phyloP scores from a whole-genome alignment of 495 filamentous ascomycete species.

The Hyaloscypha hepaticicola region DNA sequence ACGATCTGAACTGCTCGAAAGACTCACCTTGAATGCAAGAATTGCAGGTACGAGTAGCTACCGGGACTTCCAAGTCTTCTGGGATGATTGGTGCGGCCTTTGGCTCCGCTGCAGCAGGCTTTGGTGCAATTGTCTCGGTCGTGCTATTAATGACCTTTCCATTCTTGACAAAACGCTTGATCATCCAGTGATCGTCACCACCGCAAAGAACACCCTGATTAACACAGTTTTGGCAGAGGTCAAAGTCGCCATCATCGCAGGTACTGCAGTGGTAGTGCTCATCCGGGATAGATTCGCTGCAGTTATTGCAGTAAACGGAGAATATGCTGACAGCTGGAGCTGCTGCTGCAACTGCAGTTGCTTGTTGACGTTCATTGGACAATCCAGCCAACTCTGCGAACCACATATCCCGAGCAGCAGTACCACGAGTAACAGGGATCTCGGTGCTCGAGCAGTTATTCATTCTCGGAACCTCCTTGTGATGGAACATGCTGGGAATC shows the following conservation, averaged over 20 bases:
- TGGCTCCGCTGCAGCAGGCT: constrained; percentile 38
- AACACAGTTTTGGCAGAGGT: constrained; percentile 83
- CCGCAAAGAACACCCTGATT: constrained; percentile 72
- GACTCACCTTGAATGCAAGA: constrained; percentile 74
- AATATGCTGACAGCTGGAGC: constrained; percentile 33
- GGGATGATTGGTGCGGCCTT: constrained; percentile 20
- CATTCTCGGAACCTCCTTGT: constrained; percentile 15
- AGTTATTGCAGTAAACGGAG: constrained; percentile 91
- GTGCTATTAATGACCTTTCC: constrained; percentile 81
- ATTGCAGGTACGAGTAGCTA: constrained; percentile 83
- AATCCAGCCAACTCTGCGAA: constrained; percentile 38
- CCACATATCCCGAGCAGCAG: constrained; percentile 37
- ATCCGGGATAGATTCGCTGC: constrained; percentile 70
- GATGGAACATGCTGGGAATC: constrained; percentile 10
- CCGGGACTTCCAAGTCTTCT: constrained; percentile 25
- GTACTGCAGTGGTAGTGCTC: constrained; percentile 92
- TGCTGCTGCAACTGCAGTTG: background rate
- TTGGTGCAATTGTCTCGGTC: constrained; percentile 74
- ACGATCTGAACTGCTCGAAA: background rate
- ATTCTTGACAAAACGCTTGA: constrained; percentile 79
- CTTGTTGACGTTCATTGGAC: constrained; percentile 24
- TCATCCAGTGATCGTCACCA: constrained; percentile 82
- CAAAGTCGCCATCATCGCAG: constrained; percentile 92
- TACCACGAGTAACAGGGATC: constrained; percentile 34
- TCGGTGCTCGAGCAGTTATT: constrained; percentile 24